Evolutionary conservation across 169 alveolate genomes (phyloP).

Genomic region (Eimeria necatrix): DNA sequence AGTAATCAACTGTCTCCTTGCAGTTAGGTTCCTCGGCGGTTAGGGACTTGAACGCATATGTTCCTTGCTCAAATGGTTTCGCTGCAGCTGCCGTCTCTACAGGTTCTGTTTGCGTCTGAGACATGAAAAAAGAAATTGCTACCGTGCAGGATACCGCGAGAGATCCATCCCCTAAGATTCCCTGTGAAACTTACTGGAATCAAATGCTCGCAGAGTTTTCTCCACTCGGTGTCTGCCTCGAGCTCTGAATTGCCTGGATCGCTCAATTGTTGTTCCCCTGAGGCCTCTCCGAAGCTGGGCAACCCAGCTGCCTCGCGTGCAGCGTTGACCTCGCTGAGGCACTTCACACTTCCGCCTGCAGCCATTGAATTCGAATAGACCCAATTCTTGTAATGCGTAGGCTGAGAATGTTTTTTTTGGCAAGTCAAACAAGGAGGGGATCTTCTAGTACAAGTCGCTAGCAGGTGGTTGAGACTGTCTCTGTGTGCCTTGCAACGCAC

Average conservation of each 20-base stretch:
- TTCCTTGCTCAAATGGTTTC: background rate
- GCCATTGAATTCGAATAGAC: background rate
- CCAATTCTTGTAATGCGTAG: background rate
- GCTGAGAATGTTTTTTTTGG: background rate
- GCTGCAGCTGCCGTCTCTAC: too few species aligned
- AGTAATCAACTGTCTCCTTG: background rate
- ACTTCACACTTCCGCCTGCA: background rate
- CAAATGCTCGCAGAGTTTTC: background rate
- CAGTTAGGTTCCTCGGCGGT: background rate
- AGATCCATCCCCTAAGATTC: background rate
- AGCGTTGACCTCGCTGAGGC: constrained; percentile 14
- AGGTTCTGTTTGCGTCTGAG: background rate
- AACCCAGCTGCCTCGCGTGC: background rate
- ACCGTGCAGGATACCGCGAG: background rate
- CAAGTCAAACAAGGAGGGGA: too few species aligned
- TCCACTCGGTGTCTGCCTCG: background rate
- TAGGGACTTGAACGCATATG: constrained; percentile 46
- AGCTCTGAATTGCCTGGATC: background rate
- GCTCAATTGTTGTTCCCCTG: background rate
- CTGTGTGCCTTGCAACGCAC: background rate
- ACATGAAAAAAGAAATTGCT: background rate
- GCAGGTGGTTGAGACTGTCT: background rate
- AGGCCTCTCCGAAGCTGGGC: background rate
- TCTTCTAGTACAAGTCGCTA: background rate
- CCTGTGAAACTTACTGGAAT: background rate